These are phyloP conservation scores for Nissolia schottii DNA, from an alignment of 306 rosid genomes.

Conservation along the genomic window DNA sequence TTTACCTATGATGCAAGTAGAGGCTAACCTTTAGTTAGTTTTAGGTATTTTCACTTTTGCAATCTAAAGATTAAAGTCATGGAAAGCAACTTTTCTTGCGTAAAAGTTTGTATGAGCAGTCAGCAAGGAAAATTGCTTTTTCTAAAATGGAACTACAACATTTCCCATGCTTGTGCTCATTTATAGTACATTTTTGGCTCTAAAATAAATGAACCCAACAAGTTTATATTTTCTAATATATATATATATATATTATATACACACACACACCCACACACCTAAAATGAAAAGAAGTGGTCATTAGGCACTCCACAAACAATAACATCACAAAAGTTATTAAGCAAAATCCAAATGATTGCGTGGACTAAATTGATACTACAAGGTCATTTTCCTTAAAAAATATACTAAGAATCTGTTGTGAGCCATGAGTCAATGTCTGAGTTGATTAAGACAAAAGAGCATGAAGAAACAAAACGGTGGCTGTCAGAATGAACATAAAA, in stretches of 20 bases:
- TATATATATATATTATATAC: no score
- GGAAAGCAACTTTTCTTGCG: conserved; percentile 25
- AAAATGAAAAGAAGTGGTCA: not conserved
- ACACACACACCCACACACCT: no score
- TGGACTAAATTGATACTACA: not conserved
- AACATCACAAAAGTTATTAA: not conserved
- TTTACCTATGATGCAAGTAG: conserved; percentile 10
- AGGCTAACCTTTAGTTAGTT: not conserved
- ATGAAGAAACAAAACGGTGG: conserved; percentile 21
- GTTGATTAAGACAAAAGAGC: not conserved
- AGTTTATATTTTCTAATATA: no score
- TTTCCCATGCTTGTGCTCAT: not conserved
- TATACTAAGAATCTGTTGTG: not conserved
- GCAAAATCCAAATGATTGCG: not conserved
- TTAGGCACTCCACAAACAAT: not conserved
- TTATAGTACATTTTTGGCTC: no score
- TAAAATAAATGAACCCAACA: no score
- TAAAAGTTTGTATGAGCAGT: not conserved
- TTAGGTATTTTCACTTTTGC: not conserved
- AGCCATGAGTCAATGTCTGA: not conserved
- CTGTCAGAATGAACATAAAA: not conserved
- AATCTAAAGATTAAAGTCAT: not conserved
- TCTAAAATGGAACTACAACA: not conserved
- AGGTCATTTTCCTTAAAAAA: not conserved
- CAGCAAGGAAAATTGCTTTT: not conserved